Evolutionary conservation across 768 basidiomycete genomes (phyloP).

Genomic region (Boletus tomentosulus): DNA sequence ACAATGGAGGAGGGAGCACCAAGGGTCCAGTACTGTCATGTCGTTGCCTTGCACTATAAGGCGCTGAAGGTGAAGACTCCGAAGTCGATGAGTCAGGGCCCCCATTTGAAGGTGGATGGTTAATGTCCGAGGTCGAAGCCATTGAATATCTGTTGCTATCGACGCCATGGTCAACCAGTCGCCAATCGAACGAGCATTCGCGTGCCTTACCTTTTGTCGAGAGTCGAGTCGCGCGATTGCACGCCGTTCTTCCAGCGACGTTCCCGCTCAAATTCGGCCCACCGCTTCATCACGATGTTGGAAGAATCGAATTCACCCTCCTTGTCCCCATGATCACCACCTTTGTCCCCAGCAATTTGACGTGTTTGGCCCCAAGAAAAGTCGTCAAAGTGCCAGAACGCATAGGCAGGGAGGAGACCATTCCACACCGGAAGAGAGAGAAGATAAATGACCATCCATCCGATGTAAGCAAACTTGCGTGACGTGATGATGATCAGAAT

Average conservation of each 20-base stretch:
- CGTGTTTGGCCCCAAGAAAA: slow-evolving; percentile 98
- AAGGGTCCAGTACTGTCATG: slow-evolving; percentile 69
- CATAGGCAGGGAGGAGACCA: slow-evolving; percentile 89
- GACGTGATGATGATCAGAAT: slow-evolving; percentile 94
- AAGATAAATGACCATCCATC: slow-evolving; percentile 97
- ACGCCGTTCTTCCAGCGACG: slow-evolving; percentile 87
- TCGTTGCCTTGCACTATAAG: slow-evolving; percentile 46
- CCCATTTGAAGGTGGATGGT: slow-evolving; percentile 47
- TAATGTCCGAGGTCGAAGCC: slow-evolving; percentile 74
- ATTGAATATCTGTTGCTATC: slow-evolving; percentile 65
- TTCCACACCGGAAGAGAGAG: slow-evolving; percentile 96
- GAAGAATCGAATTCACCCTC: slow-evolving; percentile 96
- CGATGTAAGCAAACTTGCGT: slow-evolving; percentile 87
- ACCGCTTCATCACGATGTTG: slow-evolving; percentile 98
- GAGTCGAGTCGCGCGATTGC: slow-evolving; percentile 75
- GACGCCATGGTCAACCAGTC: slow-evolving; percentile 19
- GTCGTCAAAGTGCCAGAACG: slow-evolving; percentile 99
- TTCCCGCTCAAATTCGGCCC: slow-evolving; percentile 98
- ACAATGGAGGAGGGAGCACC: slow-evolving; percentile 72
- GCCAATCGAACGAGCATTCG: background rate
- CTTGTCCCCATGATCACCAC: slow-evolving; percentile 80
- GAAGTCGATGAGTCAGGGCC: slow-evolving; percentile 56
- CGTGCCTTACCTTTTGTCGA: slow-evolving; percentile 58
- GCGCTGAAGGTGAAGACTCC: slow-evolving; percentile 44
- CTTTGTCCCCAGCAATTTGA: slow-evolving; percentile 70